Percentiles rank a stretch among this genome's conserved stretches.
Conservation (phyloP, 805 yeast genomes). For the Scheffersomyces lignosus region DNA sequence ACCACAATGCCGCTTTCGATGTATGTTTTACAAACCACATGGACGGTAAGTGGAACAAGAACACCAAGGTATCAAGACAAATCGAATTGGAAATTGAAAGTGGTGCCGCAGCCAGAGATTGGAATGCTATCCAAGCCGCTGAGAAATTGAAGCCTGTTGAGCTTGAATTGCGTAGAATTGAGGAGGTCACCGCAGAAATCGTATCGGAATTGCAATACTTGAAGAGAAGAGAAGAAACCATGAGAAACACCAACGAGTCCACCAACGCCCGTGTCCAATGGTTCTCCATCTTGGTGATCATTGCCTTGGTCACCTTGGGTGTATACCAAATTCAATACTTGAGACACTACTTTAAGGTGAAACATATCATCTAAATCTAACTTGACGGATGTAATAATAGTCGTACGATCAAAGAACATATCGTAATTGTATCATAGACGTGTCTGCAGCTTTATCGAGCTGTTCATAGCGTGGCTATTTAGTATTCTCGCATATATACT, state of each 20-base stretch:
- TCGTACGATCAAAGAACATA: too few relatives aligned
- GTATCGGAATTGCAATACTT: conserved; percentile 77
- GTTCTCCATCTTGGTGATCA: conserved; percentile 71
- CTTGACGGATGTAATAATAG: too few relatives aligned
- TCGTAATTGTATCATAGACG: too few relatives aligned
- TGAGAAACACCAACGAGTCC: conserved; percentile 96
- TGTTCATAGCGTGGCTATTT: too few relatives aligned
- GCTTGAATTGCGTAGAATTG: conserved; percentile 82
- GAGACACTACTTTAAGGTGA: conserved; percentile 87
- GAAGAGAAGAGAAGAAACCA: conserved; percentile 82
- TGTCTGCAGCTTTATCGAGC: too few relatives aligned
- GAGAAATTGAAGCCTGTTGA: conserved; percentile 94
- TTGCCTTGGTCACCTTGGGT: conserved; percentile 75
- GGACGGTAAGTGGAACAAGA: conserved; percentile 25
- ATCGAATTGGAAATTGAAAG: conserved; percentile 90
- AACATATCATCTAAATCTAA: conserved; percentile 61
- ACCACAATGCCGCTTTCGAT: conserved; percentile 81
- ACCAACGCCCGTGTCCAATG: conserved; percentile 91
- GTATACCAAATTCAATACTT: conserved; percentile 91
- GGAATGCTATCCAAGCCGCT: conserved; percentile 91
- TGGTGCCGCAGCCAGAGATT: conserved; percentile 96
- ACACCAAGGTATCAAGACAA: conserved; percentile 56
- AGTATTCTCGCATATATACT: too few relatives aligned
- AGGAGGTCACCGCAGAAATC: conserved; percentile 83
- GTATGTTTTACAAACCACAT: conserved; percentile 76